Evolutionary conservation across 352 stramenopile genomes (phyloP), one percentile per base, ranked within the genome.

Genomic region (Phytophthora constricta): DNA sequence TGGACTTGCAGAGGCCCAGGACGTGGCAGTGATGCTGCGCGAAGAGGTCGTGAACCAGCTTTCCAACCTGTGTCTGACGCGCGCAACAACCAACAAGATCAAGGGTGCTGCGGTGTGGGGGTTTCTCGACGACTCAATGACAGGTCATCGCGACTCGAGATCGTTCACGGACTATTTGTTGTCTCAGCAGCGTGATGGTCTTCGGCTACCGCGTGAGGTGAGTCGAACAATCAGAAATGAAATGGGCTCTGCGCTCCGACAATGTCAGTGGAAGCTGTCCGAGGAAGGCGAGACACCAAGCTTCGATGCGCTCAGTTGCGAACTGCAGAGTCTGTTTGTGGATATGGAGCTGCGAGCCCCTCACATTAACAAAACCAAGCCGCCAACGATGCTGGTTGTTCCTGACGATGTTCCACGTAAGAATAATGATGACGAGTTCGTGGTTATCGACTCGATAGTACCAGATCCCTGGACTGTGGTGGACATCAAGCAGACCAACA

Each of bases 41-140:
- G 64, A 79, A 23, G 57, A 74, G 19, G 27, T 74, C 7, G 67
- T 70, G 25, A 84, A 82, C 42, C 52, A 77, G 10, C 41, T 71
- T 13, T 47, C 28, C n/a, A 84, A 84, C 50, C 34, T 85, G 51
- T 80, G 76, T 26, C 64, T 85, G n/a, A 82, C 76, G 10, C 66
- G 65, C 25, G 53, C 76, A 16, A 76, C 62, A 1, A 82, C 76
- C 20, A 84, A 84, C 71, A 72, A 72, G 26, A 76, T 81, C 33
- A 80, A 82, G 25, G 76, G 76, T 34, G 57, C 70, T 20, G 76
- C 73, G 5, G 65, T 82, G 25, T 76, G 58, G 48, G 71, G 61
- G 56, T 85, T 79, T 45, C 64, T 85, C 7, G 70, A 85, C 41
- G 76, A 85, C 54, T 68, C 53, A 11, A 31, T 79, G 33, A 82